These are phyloP conservation scores for Kluyveromyces nonfermentans DNA, from an alignment of 805 yeast genomes.

Conservation along the genomic window DNA sequence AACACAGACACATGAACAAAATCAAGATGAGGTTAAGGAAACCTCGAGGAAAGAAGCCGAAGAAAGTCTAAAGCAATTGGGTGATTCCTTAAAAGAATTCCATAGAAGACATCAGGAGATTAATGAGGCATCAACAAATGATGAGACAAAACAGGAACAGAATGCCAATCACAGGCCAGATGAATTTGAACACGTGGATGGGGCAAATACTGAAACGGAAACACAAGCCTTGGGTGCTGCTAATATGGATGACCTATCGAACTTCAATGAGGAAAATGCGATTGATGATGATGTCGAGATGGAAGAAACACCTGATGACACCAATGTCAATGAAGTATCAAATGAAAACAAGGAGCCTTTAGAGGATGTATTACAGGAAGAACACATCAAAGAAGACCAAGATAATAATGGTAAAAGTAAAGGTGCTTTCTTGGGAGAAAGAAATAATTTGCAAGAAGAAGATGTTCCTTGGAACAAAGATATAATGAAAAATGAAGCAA, in stretches of 20 bases:
- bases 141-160: conserved; percentile 39
- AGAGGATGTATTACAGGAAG: conserved; percentile 22
- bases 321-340: conserved; percentile 27
- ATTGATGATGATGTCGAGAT: conserved; percentile 58
- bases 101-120: conserved; percentile 87
- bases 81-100: conserved; percentile 86
- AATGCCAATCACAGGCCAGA: conserved; percentile 64
- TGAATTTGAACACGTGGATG: conserved; percentile 77
- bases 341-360: conserved; percentile 22
- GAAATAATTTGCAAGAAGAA: conserved; percentile 26
- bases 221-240: conserved; percentile 94
- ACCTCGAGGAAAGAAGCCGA: conserved; percentile 57
- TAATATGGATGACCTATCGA: conserved; percentile 64
- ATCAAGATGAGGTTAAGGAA: conserved; percentile 37
- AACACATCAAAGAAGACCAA: conserved; percentile 18
- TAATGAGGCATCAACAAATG: conserved; percentile 51
- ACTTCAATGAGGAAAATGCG: conserved; percentile 71
- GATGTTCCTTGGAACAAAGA: conserved; percentile 20
- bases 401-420: conserved; percentile 36
- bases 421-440: conserved; percentile 44
- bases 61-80: conserved; percentile 77
- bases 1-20: conserved; percentile 31
- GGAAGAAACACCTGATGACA: conserved; percentile 28
- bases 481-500: conserved; percentile 18
- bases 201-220: conserved; percentile 65